Evolutionary conservation across 2,329 filamentous ascomycete genomes (phyloP).

Genomic region (Ascochyta clinopodiicola): DNA sequence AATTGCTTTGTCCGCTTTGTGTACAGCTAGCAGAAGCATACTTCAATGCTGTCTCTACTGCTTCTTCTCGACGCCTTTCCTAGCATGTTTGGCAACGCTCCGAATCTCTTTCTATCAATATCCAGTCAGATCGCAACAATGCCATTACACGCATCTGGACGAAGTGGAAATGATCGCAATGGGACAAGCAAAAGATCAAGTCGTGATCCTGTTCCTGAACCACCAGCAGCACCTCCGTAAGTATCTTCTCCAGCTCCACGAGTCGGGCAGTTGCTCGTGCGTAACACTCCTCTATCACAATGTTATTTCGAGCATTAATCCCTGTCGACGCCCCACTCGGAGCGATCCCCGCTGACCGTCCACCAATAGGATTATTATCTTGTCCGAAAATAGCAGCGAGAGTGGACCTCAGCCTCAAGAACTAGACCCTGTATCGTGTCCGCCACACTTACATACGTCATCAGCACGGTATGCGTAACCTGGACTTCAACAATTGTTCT

Average conservation of each 20-base stretch:
- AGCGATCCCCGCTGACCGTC: conserved; percentile 9
- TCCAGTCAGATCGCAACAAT: not conserved
- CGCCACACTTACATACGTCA: conserved; percentile 34
- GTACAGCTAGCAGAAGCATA: not conserved
- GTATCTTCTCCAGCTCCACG: conserved; percentile 8
- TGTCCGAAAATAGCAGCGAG: conserved; percentile 28
- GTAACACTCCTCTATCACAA: not conserved
- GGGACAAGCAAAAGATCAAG: not conserved
- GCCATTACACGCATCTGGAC: not conserved
- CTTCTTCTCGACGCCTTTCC: not conserved
- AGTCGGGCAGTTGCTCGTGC: not conserved
- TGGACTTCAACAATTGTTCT: conserved; percentile 12
- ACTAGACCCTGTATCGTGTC: conserved; percentile 25
- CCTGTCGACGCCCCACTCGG: not conserved
- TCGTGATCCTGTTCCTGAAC: conserved; percentile 28
- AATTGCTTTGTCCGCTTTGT: not conserved
- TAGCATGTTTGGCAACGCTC: conserved; percentile 4
- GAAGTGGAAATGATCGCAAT: not conserved
- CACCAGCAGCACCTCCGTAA: conserved; percentile 39
- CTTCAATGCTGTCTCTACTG: not conserved
- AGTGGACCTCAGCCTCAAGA: conserved; percentile 27
- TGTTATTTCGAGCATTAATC: conserved; percentile 3
- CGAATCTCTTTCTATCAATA: conserved; percentile 3
- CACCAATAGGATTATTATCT: conserved; percentile 33
- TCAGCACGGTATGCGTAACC: conserved; percentile 28